These are phyloP conservation scores for Paraphaeosphaeria minitans DNA, from an alignment of 2,329 filamentous ascomycete species.

Conservation along the genomic window DNA sequence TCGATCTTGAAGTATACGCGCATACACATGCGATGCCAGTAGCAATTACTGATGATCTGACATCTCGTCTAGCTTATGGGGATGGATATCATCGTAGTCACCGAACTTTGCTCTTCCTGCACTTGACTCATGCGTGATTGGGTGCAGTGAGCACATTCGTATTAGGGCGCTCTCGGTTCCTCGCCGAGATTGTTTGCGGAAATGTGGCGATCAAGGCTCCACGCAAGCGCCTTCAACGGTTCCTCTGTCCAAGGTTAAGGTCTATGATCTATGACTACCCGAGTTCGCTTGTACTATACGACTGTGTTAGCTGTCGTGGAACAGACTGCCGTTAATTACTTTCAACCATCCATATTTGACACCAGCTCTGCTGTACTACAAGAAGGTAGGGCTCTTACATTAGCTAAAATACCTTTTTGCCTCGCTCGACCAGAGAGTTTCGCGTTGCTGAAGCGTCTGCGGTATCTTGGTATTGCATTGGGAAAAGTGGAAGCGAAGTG, in stretches of 20 bases:
- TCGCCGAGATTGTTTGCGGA: not conserved
- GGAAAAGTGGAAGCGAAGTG: conserved; percentile 14
- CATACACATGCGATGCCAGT: not conserved
- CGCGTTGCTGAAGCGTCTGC: not conserved
- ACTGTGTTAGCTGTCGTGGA: not conserved
- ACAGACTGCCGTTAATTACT: not conserved
- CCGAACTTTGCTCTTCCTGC: not conserved
- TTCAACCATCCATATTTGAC: conserved; percentile 2
- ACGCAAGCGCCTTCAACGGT: not conserved
- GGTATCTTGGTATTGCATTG: conserved; percentile 5
- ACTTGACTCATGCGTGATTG: no score
- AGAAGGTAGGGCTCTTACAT: conserved; percentile 6
- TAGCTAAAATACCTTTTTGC: conserved; percentile 11
- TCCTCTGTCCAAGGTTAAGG: not conserved
- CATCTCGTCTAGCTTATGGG: not conserved
- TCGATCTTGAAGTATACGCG: conserved; percentile 7
- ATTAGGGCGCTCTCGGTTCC: not conserved
- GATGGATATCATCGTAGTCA: conserved; percentile 13
- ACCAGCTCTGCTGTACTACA: conserved; percentile 12
- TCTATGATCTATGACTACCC: not conserved
- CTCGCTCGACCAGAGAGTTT: conserved; percentile 12
- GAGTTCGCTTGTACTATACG: not conserved
- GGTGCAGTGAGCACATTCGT: conserved; percentile 2
- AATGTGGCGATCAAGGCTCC: not conserved
- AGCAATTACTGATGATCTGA: conserved; percentile 14